A percentile compares a stretch with the other conserved stretches of the same genome.
phyloP scores from a whole-genome alignment of 306 rosid species.

The Canavalia gladiata region DNA sequence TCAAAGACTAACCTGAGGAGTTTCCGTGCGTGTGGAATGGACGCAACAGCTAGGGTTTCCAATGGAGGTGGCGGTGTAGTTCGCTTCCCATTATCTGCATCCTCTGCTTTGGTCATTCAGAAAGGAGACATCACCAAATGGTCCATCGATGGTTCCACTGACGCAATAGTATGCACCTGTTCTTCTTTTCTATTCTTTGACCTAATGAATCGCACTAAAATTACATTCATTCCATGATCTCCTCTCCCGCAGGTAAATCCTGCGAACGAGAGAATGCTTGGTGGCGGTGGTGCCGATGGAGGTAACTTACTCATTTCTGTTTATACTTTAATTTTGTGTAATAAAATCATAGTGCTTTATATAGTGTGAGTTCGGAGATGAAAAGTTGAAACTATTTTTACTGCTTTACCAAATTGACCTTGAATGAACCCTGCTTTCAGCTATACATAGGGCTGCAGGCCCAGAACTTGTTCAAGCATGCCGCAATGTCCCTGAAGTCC shows the following conservation, averaged over 20 bases:
- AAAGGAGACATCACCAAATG: conserved; percentile 90
- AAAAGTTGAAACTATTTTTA: not conserved
- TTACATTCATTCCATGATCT: not conserved
- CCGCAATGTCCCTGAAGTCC: conserved; percentile 70
- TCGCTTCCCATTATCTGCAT: conserved; percentile 73
- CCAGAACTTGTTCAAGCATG: conserved; percentile 83
- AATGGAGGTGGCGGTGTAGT: conserved; percentile 51
- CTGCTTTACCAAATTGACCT: too few relatives aligned
- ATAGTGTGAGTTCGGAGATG: not conserved
- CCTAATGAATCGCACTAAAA: not conserved
- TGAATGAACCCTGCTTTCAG: conserved; percentile 47
- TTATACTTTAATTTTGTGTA: too few relatives aligned
- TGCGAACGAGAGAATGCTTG: conserved; percentile 92
- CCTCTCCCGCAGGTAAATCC: conserved; percentile 77
- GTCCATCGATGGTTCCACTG: conserved; percentile 79
- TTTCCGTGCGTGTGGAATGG: conserved; percentile 43
- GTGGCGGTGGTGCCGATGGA: conserved; percentile 98
- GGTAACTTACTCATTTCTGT: conserved; percentile 54
- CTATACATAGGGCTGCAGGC: conserved; percentile 90
- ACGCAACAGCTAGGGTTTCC: conserved; percentile 49
- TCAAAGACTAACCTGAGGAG: conserved; percentile 40
- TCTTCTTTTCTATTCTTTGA: too few relatives aligned
- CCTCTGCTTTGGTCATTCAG: conserved; percentile 72
- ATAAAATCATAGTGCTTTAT: not conserved
- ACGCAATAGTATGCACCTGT: conserved; percentile 69